These are phyloP conservation scores for Colletotrichum spaethianum DNA, from an alignment of 2,329 filamentous ascomycete species.

Conservation along the genomic window DNA sequence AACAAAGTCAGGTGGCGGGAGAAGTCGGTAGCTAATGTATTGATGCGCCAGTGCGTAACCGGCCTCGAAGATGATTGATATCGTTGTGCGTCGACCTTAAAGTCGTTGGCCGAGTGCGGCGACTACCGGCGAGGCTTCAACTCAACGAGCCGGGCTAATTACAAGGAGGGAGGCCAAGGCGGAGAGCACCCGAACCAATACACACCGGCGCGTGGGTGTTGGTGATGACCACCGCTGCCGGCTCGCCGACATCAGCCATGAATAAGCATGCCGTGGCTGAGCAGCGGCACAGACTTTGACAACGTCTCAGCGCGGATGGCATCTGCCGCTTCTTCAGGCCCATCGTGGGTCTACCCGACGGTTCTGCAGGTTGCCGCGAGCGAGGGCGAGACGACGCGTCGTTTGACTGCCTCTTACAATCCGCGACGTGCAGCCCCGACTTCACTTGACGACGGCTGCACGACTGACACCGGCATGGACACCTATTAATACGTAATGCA, in stretches of 20 bases:
- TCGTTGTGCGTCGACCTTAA: background rate
- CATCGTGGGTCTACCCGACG: constrained; percentile 22
- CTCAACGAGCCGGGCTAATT: background rate
- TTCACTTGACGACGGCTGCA: constrained; percentile 21
- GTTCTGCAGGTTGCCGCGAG: constrained; percentile 26
- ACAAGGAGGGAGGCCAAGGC: background rate
- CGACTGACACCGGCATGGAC: constrained; percentile 26
- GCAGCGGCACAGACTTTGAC: constrained; percentile 24
- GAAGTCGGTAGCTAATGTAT: constrained; percentile 19
- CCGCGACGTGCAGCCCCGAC: background rate
- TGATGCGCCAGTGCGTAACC: constrained; percentile 22
- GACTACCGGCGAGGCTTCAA: constrained; percentile 13
- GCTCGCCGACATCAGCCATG: too few relatives aligned
- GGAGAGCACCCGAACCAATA: background rate
- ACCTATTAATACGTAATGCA: constrained; percentile 2
- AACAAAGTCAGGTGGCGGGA: constrained; percentile 1
- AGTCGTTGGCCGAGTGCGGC: constrained; percentile 14
- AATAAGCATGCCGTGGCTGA: constrained; percentile 31
- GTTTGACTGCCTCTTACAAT: constrained; percentile 5
- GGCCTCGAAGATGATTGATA: constrained; percentile 3
- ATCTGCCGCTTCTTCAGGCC: constrained; percentile 13
- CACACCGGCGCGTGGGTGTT: background rate
- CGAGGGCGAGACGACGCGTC: constrained; percentile 24
- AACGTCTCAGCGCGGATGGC: constrained; percentile 13
- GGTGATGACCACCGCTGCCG: constrained; percentile 8